Conservation (phyloP, 164 flowering plant species). For the Nelumbo lutea region DNA sequence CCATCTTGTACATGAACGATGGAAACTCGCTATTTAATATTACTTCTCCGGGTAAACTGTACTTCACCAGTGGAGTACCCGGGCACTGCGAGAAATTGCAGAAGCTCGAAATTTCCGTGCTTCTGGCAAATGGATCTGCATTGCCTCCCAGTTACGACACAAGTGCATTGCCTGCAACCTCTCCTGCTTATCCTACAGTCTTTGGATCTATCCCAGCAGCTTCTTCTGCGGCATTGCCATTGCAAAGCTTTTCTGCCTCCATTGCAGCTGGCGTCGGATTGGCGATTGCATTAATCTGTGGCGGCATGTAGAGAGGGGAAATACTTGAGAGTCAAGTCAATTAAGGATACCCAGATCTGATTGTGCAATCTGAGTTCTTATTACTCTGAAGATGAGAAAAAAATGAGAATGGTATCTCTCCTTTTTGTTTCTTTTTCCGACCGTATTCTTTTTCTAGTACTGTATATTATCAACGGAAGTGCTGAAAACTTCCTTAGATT, state of each 20-base stretch:
- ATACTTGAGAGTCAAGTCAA: background rate
- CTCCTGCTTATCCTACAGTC: conserved; percentile 69
- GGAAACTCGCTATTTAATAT: conserved; percentile 89
- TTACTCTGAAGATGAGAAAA: background rate
- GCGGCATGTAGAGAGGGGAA: conserved; percentile 12
- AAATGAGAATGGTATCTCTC: too few species aligned
- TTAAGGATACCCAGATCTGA: conserved; percentile 5
- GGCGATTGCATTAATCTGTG: conserved; percentile 11
- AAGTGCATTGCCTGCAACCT: conserved; percentile 24
- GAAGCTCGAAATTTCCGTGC: conserved; percentile 60
- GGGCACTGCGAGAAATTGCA: conserved; percentile 80
- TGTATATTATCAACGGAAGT: too few species aligned
- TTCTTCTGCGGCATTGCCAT: conserved; percentile 30
- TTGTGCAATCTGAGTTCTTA: background rate
- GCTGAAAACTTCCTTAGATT: too few species aligned
- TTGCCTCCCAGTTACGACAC: conserved; percentile 34
- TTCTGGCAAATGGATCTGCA: conserved; percentile 44
- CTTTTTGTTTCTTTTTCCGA: conserved; percentile 3
- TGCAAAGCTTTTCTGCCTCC: conserved; percentile 9
- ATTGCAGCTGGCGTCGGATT: conserved; percentile 19
- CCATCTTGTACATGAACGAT: conserved; percentile 66
- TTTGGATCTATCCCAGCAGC: conserved; percentile 69
- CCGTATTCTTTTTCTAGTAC: too few species aligned
- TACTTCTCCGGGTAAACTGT: conserved; percentile 53
- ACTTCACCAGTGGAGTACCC: conserved; percentile 73